These are phyloP conservation scores for Penicillium sp. DNA, from an alignment of 2,329 filamentous ascomycete genomes.

Conservation along the genomic window DNA sequence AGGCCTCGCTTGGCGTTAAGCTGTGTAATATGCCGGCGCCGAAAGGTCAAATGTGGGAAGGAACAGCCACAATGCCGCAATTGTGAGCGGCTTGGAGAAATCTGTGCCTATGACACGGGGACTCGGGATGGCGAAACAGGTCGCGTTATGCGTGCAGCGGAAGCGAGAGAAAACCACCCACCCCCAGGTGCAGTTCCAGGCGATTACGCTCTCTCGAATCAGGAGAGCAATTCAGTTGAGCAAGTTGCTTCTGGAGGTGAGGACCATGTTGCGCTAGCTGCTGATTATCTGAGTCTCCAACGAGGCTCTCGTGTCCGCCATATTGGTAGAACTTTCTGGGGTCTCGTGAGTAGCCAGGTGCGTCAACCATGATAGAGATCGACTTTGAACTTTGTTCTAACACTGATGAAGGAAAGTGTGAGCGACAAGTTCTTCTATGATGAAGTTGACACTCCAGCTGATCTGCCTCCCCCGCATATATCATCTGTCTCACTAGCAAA, in stretches of 20 bases:
- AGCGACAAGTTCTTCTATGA: conserved; percentile 6
- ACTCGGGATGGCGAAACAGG: conserved; percentile 5
- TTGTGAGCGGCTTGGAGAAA: conserved; percentile 5
- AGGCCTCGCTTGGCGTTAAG: conserved; percentile 7
- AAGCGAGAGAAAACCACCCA: not conserved
- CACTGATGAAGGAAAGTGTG: not conserved
- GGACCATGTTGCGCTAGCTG: not conserved
- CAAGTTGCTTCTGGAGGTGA: not conserved
- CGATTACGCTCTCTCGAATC: not conserved
- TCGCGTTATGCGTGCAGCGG: not conserved
- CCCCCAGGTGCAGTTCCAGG: not conserved
- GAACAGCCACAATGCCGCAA: conserved; percentile 9
- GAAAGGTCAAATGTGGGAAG: conserved; percentile 9
- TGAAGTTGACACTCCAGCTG: not conserved
- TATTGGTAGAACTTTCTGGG: conserved; percentile 13
- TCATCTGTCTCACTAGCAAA: not conserved
- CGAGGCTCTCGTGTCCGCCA: not conserved
- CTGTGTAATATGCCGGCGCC: conserved; percentile 11
- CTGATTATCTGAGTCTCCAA: not conserved
- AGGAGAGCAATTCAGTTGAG: not conserved
- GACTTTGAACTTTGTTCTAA: not conserved
- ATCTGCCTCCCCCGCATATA: conserved; percentile 3
- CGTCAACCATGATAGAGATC: not conserved
- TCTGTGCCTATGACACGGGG: conserved; percentile 8
- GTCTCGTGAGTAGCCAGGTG: conserved; percentile 4